Base-by-base conservation (phyloP, 805 yeast species). In the Metschnikowia proteae region DNA sequence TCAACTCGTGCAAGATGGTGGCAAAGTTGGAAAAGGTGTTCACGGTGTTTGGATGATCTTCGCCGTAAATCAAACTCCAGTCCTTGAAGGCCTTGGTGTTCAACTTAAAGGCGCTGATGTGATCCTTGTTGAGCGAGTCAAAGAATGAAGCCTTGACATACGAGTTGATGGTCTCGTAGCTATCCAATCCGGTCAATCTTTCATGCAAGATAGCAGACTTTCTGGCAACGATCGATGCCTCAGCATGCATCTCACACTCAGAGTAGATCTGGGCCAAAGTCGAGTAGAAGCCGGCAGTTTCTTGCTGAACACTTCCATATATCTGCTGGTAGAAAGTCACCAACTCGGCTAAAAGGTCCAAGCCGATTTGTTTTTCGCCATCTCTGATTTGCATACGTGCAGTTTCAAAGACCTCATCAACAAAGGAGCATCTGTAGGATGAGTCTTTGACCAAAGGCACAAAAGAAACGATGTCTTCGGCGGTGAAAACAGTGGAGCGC, bases 381-480 rank as follows among this genome's bases (percentile, higher is more conserved):
- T 64, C 66, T 33, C 65, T 63, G 48, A 73, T 61, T 55, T 70
- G 68, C 26, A 66, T 53, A 48, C 73, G 67, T 45, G 89, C 91
- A 58, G 82, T 79, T 38, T 80, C 82, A 75, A 82, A 82, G 35
- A 90, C 79, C 58, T 90, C 94, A 49, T 86, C 89, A 47, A 88
- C 84, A 23, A 86, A 69, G 11, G 79, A 62, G 23, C 95, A 81
- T 58, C 78, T 79, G 63, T 79, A 84, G 38, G 81, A 72, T 0
- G 96, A 76, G 51, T 82, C 83, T 66, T 88, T 88, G 53, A 88
- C 73, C n/a, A 81, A 65, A 32, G 98, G 97, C 36, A 82, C 81
- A 48, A 94, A 73, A 27, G 83, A 73, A 26, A 81, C 59, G 43
- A 92, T 75, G 63, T 90, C 96, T 17, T 75, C 80, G 13, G 81